phyloP scores from a whole-genome alignment of 148 eudicot genomes.

The Salicornia ramosissima region DNA sequence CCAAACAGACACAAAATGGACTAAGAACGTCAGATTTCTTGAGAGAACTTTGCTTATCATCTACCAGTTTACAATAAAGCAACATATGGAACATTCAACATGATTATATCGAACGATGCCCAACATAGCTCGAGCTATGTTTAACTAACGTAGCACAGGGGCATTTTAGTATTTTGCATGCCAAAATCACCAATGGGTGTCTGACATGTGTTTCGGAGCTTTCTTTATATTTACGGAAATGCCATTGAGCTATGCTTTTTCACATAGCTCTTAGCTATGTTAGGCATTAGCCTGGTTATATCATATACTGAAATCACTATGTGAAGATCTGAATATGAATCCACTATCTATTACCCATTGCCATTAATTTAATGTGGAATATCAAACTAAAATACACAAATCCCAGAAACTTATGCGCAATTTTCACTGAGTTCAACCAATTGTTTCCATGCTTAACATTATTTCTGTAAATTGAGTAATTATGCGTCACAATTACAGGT shows the following conservation, averaged over 20 bases:
- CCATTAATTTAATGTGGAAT: background rate
- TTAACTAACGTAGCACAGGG: too few species aligned
- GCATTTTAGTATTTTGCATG: background rate
- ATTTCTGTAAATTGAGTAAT: background rate
- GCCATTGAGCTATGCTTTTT: too few species aligned
- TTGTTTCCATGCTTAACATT: too few species aligned
- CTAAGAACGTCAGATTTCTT: constrained; percentile 1
- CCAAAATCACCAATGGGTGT: too few species aligned
- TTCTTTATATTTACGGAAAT: too few species aligned
- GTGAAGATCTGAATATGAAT: background rate
- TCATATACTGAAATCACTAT: background rate
- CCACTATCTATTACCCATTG: background rate
- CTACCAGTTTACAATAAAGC: background rate
- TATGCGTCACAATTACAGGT: background rate
- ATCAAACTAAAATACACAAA: background rate
- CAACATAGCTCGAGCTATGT: too few species aligned
- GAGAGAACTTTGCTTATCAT: background rate
- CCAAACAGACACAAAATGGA: constrained; percentile 15
- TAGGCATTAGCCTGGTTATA: too few species aligned
- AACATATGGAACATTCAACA: background rate
- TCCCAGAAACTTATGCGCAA: too few species aligned
- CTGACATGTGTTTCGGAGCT: too few species aligned
- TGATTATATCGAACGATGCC: background rate
- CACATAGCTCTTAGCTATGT: too few species aligned
- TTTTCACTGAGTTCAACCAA: too few species aligned